A percentile compares a stretch with the other conserved stretches of the same genome.
These are phyloP conservation scores for Luvunga scandens DNA, from an alignment of 345 rosid genomes.

Conservation along the genomic window DNA sequence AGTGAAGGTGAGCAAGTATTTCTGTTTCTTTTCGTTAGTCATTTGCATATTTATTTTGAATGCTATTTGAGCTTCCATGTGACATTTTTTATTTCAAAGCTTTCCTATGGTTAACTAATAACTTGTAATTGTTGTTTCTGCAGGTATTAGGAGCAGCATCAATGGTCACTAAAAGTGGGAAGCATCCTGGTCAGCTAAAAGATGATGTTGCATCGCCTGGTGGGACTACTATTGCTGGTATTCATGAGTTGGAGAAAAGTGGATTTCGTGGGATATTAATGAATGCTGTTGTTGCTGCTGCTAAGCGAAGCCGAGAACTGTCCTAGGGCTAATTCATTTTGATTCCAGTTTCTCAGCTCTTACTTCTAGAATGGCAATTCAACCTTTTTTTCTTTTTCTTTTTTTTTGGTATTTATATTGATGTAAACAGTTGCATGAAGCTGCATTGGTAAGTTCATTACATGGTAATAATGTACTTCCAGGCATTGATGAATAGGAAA, in stretches of 20 bases:
- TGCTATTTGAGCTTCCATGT: neutral
- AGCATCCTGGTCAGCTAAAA: conserved; percentile 90
- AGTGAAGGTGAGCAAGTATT: neutral
- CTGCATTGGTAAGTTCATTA: too few relatives aligned
- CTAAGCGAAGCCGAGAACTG: conserved; percentile 68
- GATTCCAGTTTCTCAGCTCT: neutral
- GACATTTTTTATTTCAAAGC: neutral
- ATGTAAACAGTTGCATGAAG: neutral
- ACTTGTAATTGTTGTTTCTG: neutral
- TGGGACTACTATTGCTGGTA: conserved; percentile 86
- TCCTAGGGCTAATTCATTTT: conserved; percentile 38
- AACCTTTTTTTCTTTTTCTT: too few relatives aligned
- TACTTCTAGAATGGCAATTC: neutral
- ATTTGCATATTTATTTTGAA: neutral
- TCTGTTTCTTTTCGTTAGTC: neutral
- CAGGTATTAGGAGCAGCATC: conserved; percentile 95
- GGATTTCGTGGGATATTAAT: conserved; percentile 76
- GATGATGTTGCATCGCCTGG: conserved; percentile 92
- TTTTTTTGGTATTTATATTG: too few relatives aligned
- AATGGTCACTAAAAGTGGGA: conserved; percentile 44
- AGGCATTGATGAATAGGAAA: too few relatives aligned
- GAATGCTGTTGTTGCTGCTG: conserved; percentile 92
- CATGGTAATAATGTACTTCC: too few relatives aligned
- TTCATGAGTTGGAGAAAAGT: conserved; percentile 88
- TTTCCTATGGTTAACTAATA: neutral